Conservation (phyloP, 345 rosid species). For the Gossypium thurberi region DNA sequence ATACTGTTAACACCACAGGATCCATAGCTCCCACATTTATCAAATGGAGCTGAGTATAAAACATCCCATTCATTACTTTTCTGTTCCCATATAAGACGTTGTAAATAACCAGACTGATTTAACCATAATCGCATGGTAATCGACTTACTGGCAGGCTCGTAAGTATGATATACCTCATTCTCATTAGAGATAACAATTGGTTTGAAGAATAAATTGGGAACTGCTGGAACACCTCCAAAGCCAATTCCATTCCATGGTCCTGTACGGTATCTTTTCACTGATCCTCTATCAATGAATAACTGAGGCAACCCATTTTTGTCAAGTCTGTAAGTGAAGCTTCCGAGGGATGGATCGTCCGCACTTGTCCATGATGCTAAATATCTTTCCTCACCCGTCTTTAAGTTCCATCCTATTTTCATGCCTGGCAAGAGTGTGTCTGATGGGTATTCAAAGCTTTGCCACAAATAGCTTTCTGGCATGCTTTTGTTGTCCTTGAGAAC, state of each 20-base stretch:
- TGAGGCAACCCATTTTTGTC: constrained; percentile 12
- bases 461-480: constrained; percentile 1
- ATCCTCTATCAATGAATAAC: constrained; percentile 22
- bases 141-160: background rate
- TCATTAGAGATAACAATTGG: background rate
- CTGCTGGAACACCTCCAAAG: constrained; percentile 19
- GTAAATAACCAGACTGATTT: background rate
- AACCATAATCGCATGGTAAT: background rate
- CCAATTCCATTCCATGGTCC: constrained; percentile 5
- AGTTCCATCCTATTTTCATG: background rate
- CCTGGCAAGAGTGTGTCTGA: constrained; percentile 4
- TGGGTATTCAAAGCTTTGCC: constrained; percentile 51
- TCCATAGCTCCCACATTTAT: constrained; percentile 1
- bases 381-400: background rate
- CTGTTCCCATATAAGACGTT: background rate
- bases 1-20: background rate
- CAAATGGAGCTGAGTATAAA: background rate
- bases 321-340: background rate
- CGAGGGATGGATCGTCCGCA: constrained; percentile 23
- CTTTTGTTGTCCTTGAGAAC: background rate
- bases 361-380: constrained; percentile 18
- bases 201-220: constrained; percentile 4
- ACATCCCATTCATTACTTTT: background rate
- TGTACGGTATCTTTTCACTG: background rate
- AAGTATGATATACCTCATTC: background rate